Evolutionary conservation across 2,329 filamentous ascomycete genomes (phyloP), one percentile per base, ranked within the genome.

Genomic region (Colletotrichum melonis): DNA sequence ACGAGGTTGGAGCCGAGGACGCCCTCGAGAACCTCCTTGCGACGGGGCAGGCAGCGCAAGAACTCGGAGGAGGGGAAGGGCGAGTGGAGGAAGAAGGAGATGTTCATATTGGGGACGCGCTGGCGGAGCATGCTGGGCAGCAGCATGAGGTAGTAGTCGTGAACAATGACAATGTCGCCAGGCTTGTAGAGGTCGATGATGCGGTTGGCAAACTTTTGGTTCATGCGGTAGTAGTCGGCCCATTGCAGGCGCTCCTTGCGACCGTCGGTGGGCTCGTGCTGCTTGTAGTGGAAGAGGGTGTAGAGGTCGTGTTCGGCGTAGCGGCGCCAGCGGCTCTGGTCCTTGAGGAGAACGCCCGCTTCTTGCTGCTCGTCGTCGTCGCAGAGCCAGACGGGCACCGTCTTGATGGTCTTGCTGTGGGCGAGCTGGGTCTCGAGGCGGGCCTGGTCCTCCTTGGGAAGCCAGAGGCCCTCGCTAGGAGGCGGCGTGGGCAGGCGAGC

Each of bases 1-100:
- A 98, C 91, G 86, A 98, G 92, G 82, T 98, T 98, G 69, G 96
- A 91, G 22, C 96, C 95, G 55, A 98, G 87, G 59, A 98, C 92
- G 62, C 97, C 97, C 77, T 97, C 95, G 16, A 98, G 87, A 12
- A 98, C 89, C 81, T 98, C 95, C 83, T 97, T 98, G 77, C 96
- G 91, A 76, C 94, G 91, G 49, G 94, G 94, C 69, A 98, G 87
- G 81, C 95, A 98, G 60, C 95, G 91, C 81, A 98, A 91, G 80
- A 97, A 98, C 83, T 98, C 97, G 87, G 94, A 97, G 84, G 95
- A 98, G 42, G 96, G 96, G 83, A 98, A 98, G 0, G 96, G 96
- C 58, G 95, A 93, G 83, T 98, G 96, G 59, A 98, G 87, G 86
- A 95, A 98, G 86, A 98, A 98, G 67, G 95, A 93, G 80, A 98